These are phyloP conservation scores for Ambrosia hybrid DNA, from an alignment of 140 eudicot genomes.

Conservation along the genomic window DNA sequence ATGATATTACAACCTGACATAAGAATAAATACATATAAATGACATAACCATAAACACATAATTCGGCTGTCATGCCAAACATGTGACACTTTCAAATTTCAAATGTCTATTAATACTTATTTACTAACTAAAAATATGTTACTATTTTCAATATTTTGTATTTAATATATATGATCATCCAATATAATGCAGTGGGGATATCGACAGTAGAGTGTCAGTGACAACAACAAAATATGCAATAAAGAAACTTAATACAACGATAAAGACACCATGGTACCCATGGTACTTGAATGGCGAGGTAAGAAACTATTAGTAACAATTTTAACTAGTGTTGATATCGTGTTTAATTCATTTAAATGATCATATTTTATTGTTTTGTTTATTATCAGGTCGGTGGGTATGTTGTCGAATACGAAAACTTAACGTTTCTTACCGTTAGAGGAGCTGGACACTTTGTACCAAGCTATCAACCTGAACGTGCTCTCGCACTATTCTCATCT, in stretches of 20 bases:
- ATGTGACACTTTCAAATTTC: neutral
- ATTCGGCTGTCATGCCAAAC: neutral
- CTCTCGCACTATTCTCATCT: constrained; percentile 42
- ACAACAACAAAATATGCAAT: constrained; percentile 61
- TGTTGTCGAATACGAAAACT: constrained; percentile 50
- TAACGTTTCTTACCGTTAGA: constrained; percentile 48
- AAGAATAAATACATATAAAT: neutral
- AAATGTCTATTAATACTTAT: no score
- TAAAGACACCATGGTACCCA: constrained; percentile 57
- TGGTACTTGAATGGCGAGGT: constrained; percentile 67
- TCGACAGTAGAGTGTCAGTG: constrained; percentile 54
- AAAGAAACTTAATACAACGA: constrained; percentile 38
- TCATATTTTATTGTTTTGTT: constrained; percentile 11
- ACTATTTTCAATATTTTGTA: no score
- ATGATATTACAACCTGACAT: no score
- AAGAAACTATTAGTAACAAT: neutral
- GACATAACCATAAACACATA: no score
- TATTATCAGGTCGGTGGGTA: constrained; percentile 55
- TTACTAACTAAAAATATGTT: no score
- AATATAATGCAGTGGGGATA: constrained; percentile 58
- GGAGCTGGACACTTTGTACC: constrained; percentile 64
- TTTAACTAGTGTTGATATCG: neutral
- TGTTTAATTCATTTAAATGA: neutral
- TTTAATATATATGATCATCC: neutral
- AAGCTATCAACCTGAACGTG: constrained; percentile 58